These are phyloP conservation scores for Calonectria crousiana DNA, from an alignment of 2,329 filamentous ascomycete species.

Conservation along the genomic window DNA sequence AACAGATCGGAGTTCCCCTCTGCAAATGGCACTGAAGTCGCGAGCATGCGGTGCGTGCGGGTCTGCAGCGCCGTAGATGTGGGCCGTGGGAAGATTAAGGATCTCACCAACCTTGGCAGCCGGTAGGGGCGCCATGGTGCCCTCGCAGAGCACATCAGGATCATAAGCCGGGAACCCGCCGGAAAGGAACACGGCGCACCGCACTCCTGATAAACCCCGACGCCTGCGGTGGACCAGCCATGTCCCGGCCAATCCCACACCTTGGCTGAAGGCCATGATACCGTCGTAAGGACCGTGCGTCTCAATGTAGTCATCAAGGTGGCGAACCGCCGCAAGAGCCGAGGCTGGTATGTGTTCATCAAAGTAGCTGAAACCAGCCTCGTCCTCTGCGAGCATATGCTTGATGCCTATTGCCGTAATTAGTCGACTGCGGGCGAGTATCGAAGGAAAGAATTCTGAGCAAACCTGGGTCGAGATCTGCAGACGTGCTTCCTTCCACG, in stretches of 20 bases:
- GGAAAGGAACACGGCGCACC: not conserved
- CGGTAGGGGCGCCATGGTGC: not conserved
- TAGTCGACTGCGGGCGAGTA: not conserved
- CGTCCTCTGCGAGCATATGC: not conserved
- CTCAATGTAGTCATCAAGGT: not conserved
- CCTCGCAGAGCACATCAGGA: not conserved
- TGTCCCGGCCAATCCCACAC: not conserved
- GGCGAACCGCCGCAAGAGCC: not conserved
- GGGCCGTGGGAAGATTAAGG: slow-evolving; percentile 6
- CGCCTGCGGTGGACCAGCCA: slow-evolving; percentile 1
- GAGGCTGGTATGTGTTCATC: not conserved
- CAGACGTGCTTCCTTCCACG: slow-evolving; percentile 2
- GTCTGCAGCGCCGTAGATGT: slow-evolving; percentile 1
- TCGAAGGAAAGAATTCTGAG: not conserved
- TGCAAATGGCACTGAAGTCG: not conserved
- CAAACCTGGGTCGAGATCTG: not conserved
- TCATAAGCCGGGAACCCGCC: not conserved
- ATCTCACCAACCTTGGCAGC: slow-evolving; percentile 1
- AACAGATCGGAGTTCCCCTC: not conserved
- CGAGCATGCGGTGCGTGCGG: not conserved
- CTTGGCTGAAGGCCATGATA: not conserved
- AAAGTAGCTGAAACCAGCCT: slow-evolving; percentile 2
- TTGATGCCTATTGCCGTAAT: not conserved
- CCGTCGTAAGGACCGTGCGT: slow-evolving; percentile 1
- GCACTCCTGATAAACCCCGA: not conserved